A percentile compares a stretch with the other conserved stretches of the same genome.
phyloP scores from a whole-genome alignment of 169 alveolate genomes.

The Cryptosporidium ryanae region DNA sequence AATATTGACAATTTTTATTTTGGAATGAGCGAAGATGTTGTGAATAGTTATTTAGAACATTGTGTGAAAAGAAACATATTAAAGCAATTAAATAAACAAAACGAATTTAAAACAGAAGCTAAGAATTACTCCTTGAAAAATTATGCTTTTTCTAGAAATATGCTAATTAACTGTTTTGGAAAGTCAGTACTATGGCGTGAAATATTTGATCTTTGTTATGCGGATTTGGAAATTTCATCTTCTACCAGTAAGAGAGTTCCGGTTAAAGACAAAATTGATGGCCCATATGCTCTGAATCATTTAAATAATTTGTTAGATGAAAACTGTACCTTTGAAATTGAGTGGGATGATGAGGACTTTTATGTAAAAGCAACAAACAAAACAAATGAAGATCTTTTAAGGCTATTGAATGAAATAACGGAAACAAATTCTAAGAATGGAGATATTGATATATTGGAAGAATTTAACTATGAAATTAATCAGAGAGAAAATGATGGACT shows the following conservation, averaged over 20 bases:
- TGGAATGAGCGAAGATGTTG: neutral
- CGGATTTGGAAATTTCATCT: constrained; percentile 13
- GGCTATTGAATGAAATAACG: constrained; percentile 32
- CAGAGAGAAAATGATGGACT: neutral
- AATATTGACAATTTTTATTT: neutral
- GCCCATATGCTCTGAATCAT: constrained; percentile 38
- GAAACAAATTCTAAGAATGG: constrained; percentile 1
- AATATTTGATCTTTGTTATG: constrained; percentile 48
- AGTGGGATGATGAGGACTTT: constrained; percentile 61
- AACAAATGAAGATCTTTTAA: constrained; percentile 46
- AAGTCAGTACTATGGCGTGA: constrained; percentile 65
- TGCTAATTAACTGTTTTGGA: constrained; percentile 26
- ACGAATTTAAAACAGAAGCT: neutral
- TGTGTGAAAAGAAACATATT: constrained; percentile 22
- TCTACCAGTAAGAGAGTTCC: neutral
- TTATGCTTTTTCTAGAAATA: constrained; percentile 2
- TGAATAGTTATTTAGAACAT: constrained; percentile 3
- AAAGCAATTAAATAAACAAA: constrained; percentile 4
- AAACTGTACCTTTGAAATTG: constrained; percentile 27
- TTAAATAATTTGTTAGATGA: constrained; percentile 27
- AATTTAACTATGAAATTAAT: neutral
- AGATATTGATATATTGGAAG: neutral
- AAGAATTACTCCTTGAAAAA: neutral
- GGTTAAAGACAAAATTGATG: constrained; percentile 5
- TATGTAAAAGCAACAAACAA: constrained; percentile 39